Evolutionary conservation across 306 rosid genomes (phyloP).

Genomic region (Quercus cerris): DNA sequence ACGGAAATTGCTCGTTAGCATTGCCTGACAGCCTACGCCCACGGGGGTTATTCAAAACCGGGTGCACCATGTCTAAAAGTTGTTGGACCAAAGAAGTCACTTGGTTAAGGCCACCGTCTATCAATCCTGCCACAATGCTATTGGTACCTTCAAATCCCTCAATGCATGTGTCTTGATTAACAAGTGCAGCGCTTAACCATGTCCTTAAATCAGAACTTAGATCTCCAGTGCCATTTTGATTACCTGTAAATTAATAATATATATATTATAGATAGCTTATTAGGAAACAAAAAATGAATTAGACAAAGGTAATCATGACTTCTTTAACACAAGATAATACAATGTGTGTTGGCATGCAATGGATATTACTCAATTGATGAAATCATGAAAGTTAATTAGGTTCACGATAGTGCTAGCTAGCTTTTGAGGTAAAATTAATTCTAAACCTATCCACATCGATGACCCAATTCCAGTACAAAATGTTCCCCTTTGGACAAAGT

Average conservation of each 20-base stretch:
- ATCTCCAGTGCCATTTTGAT: slow-evolving; percentile 62
- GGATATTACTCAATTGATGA: background rate
- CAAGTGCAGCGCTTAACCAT: slow-evolving; percentile 77
- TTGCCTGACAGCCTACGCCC: background rate
- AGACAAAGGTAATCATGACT: no score
- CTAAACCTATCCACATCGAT: background rate
- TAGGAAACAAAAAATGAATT: background rate
- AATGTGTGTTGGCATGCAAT: no score
- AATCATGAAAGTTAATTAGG: background rate
- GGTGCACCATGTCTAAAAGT: slow-evolving; percentile 52
- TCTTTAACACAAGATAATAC: no score
- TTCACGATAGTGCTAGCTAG: background rate
- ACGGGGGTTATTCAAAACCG: background rate
- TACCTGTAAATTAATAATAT: slow-evolving; percentile 31
- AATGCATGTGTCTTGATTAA: slow-evolving; percentile 73
- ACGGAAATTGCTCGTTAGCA: slow-evolving; percentile 32
- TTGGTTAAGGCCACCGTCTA: slow-evolving; percentile 40
- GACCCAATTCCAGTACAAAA: background rate
- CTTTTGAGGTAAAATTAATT: background rate
- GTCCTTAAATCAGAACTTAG: slow-evolving; percentile 72
- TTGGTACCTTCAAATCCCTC: slow-evolving; percentile 80
- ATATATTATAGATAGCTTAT: no score
- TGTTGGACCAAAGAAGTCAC: slow-evolving; percentile 41
- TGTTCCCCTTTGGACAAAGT: background rate
- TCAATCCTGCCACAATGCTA: slow-evolving; percentile 43